These are phyloP conservation scores for Venturia pyrina DNA, from an alignment of 2,329 filamentous ascomycete genomes.

Conservation along the genomic window DNA sequence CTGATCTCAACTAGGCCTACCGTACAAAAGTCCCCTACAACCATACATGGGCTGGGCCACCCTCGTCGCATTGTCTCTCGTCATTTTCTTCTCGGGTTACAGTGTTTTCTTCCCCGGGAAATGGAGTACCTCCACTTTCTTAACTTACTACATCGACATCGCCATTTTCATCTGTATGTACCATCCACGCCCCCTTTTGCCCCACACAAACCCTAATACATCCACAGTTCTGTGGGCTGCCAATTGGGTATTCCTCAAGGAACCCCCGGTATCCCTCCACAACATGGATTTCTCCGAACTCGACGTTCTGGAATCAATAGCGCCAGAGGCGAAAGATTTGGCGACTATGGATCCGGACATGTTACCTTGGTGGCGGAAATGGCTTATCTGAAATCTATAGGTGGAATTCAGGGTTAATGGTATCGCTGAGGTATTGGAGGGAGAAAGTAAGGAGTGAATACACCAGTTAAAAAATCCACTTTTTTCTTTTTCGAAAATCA, in stretches of 20 bases:
- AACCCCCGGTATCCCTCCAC: not conserved
- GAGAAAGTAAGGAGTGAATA: no score
- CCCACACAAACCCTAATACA: not conserved
- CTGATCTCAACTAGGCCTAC: not conserved
- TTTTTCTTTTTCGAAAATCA: no score
- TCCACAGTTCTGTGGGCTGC: not conserved
- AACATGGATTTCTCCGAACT: not conserved
- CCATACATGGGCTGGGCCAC: not conserved
- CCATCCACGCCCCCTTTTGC: not conserved
- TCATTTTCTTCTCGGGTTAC: not conserved
- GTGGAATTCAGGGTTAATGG: no score
- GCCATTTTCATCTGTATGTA: not conserved
- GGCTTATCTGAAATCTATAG: no score
- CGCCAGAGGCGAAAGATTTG: not conserved
- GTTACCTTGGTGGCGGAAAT: no score
- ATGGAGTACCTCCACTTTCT: not conserved
- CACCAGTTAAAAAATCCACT: no score
- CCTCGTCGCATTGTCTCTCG: not conserved
- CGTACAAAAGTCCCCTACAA: not conserved
- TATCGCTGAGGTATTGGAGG: no score
- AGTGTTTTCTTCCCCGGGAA: slow-evolving; percentile 10
- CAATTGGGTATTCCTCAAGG: not conserved
- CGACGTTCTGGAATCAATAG: not conserved
- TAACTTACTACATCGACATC: slow-evolving; percentile 3
- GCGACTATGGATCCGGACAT: no score